Conservation (phyloP, 2,329 filamentous ascomycete species). For the Fusarium sp. region DNA sequence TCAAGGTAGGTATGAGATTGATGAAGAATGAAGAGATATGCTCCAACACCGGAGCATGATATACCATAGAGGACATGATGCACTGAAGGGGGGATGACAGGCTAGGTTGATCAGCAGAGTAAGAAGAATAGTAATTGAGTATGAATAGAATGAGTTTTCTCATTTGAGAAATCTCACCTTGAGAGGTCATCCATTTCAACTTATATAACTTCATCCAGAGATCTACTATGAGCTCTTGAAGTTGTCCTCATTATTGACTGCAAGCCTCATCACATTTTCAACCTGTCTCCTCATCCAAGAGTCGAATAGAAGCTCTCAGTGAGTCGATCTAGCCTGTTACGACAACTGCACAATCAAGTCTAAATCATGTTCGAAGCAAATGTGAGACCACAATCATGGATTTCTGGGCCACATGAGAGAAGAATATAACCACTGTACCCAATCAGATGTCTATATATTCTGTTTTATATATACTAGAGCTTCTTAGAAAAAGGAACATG, state of each 20-base stretch:
- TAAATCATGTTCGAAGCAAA: background rate
- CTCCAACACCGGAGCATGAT: constrained; percentile 1
- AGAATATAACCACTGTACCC: background rate
- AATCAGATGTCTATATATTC: background rate
- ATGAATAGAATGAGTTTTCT: background rate
- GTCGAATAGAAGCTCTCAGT: background rate
- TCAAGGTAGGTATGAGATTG: constrained; percentile 26
- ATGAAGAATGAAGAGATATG: constrained; percentile 10
- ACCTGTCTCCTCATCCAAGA: background rate
- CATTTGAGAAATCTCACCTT: background rate
- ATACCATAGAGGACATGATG: constrained; percentile 4
- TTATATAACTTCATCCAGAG: constrained; percentile 14
- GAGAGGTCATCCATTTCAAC: background rate
- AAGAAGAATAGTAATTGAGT: background rate
- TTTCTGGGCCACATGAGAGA: background rate
- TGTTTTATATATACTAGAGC: constrained; percentile 3
- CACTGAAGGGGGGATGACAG: background rate
- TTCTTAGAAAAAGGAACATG: background rate
- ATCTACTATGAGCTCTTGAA: background rate
- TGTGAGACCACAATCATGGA: constrained; percentile 2
- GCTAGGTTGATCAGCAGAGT: background rate
- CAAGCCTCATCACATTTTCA: background rate
- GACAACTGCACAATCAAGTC: background rate
- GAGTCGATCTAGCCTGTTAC: background rate
- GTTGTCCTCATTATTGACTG: background rate